A percentile compares a stretch with the other conserved stretches of the same genome.
phyloP scores from a whole-genome alignment of 2,329 filamentous ascomycete species.

The Plenodomus tracheiphilus region DNA sequence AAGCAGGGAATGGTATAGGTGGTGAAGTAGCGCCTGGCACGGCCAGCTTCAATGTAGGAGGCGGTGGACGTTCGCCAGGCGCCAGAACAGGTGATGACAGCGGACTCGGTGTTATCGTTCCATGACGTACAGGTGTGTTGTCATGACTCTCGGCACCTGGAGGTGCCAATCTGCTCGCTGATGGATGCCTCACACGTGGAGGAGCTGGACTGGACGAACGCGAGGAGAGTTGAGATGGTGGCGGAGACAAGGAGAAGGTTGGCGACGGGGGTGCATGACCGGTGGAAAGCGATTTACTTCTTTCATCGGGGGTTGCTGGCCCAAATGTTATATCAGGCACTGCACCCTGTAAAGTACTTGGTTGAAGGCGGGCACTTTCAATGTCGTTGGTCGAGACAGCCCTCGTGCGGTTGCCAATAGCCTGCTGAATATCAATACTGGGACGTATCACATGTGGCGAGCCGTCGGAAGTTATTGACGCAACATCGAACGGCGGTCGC shows the following conservation, averaged over 20 bases:
- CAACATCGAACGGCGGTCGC: constrained; percentile 42
- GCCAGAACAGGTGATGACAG: constrained; percentile 33
- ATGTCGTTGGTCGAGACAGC: constrained; percentile 66
- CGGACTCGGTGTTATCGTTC: constrained; percentile 26
- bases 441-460: constrained; percentile 30
- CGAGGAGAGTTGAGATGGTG: constrained; percentile 36
- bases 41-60: constrained; percentile 45
- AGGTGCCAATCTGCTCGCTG: constrained; percentile 38
- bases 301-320: constrained; percentile 38
- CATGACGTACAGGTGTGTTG: constrained; percentile 17
- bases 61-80: constrained; percentile 24
- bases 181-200: constrained; percentile 22
- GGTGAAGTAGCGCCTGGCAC: constrained; percentile 49
- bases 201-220: constrained; percentile 32
- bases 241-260: constrained; percentile 44
- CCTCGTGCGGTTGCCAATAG: constrained; percentile 44
- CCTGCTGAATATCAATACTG: constrained; percentile 33
- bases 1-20: constrained; percentile 69
- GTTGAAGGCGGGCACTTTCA: constrained; percentile 51
- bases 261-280: constrained; percentile 41
- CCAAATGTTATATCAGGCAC: constrained; percentile 43
- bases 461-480: constrained; percentile 16
- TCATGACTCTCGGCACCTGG: constrained; percentile 42
- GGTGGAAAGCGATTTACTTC: constrained; percentile 4
- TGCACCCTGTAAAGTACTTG: constrained; percentile 30